Conservation (phyloP, 805 yeast species). For the Candida pini region DNA sequence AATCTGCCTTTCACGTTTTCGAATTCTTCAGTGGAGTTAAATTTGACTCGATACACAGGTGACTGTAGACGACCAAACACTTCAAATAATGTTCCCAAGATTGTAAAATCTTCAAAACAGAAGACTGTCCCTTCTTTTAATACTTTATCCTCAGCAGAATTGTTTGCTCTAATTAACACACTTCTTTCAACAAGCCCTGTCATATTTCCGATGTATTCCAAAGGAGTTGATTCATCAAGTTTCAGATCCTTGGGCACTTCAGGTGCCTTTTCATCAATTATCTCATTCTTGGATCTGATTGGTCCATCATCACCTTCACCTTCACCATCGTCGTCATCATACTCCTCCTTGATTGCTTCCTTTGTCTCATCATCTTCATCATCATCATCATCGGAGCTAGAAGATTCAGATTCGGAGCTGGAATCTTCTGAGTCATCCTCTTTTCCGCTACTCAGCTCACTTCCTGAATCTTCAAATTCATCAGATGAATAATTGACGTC, state of each 20-base stretch:
- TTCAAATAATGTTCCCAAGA: constrained; percentile 78
- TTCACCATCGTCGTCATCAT: constrained; percentile 26
- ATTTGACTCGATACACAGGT: constrained; percentile 76
- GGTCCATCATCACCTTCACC: constrained; percentile 51
- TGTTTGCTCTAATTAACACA: constrained; percentile 61
- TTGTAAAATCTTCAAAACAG: constrained; percentile 64
- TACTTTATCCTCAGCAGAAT: constrained; percentile 81
- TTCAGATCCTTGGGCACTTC: constrained; percentile 60
- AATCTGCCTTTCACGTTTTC: constrained; percentile 39
- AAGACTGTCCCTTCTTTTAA: constrained; percentile 76
- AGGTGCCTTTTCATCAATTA: constrained; percentile 61
- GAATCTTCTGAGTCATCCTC: constrained; percentile 12
- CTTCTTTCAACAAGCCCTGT: constrained; percentile 66
- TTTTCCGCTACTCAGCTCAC: background rate
- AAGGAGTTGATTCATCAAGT: constrained; percentile 54
- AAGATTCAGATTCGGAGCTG: constrained; percentile 12
- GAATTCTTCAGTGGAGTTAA: constrained; percentile 46
- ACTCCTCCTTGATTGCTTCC: constrained; percentile 9
- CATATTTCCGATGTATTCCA: constrained; percentile 68
- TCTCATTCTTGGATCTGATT: constrained; percentile 73
- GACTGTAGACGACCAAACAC: constrained; percentile 82
- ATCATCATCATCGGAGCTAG: constrained; percentile 9
- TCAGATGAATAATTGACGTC: constrained; percentile 19
- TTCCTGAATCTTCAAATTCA: constrained; percentile 8
- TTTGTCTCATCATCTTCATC: constrained; percentile 20